phyloP scores from a whole-genome alignment of 768 basidiomycete species.

The Tremella yokohamensis region DNA sequence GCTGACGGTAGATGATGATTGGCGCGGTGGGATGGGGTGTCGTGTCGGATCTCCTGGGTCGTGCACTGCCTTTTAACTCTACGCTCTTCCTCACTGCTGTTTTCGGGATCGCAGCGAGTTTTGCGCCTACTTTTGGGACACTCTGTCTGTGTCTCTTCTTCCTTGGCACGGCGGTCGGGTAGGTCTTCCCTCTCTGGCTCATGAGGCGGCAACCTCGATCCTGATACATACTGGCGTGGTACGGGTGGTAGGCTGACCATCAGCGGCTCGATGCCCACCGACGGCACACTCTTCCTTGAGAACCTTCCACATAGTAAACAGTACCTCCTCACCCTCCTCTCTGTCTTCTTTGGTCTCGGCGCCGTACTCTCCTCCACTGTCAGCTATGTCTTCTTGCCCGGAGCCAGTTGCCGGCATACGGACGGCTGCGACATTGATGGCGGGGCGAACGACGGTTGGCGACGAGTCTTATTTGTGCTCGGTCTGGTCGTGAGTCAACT shows the following conservation, averaged over 20 bases:
- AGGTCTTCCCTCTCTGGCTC: slow-evolving; percentile 50
- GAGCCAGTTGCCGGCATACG: slow-evolving; percentile 52
- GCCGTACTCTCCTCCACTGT: slow-evolving; percentile 79
- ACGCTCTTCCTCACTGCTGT: slow-evolving; percentile 85
- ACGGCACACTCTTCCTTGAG: slow-evolving; percentile 76
- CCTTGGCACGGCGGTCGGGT: slow-evolving; percentile 89
- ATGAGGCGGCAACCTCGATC: too few relatives aligned
- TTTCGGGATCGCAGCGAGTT: slow-evolving; percentile 77
- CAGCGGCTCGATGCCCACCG: slow-evolving; percentile 93
- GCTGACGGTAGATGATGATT: slow-evolving; percentile 93
- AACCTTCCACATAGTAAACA: slow-evolving; percentile 89
- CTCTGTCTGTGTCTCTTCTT: slow-evolving; percentile 78
- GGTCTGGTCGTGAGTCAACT: slow-evolving; percentile 68
- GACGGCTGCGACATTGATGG: slow-evolving; percentile 61
- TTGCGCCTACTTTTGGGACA: slow-evolving; percentile 63
- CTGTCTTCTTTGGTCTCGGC: slow-evolving; percentile 93
- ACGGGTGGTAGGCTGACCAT: slow-evolving; percentile 1
- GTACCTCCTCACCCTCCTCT: slow-evolving; percentile 84
- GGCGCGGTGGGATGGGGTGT: slow-evolving; percentile 83
- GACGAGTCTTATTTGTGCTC: slow-evolving; percentile 70
- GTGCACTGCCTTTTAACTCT: slow-evolving; percentile 83
- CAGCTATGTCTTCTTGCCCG: slow-evolving; percentile 73
- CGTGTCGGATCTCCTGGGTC: slow-evolving; percentile 84
- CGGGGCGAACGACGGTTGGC: slow-evolving; percentile 79
- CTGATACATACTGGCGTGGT: not conserved